Evolutionary conservation across 1,139 yeast genomes (phyloP), one percentile per base, ranked within the genome.

Genomic region (Waltiozyma sp.): DNA sequence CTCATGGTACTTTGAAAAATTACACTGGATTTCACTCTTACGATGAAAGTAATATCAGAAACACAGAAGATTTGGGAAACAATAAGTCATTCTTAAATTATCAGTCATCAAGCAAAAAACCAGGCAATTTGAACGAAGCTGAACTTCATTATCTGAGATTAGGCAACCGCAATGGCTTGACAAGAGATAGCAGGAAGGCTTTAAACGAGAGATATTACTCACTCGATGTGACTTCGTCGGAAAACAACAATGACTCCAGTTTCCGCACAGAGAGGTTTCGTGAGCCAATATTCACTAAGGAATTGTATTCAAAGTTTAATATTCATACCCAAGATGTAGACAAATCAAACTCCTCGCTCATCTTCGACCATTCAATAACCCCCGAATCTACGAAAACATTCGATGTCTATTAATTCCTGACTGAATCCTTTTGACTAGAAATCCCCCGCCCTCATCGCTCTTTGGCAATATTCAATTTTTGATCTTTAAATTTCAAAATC

Each of bases 231-330:
- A 15, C 18, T 4, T 18, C 19, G 11, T 11, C 19, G 3, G 36
- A 33, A 33, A 18, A 4, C 13, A 14, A 14, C 10, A 14, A 26
- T 26, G n/a, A 4, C n/a, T 15, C 36, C 6, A 18, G 24, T 19
- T 18, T 19, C 16, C 4, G 11, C 11, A 35, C 13, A 11, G 31
- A 16, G 2, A 31, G 16, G n/a, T 9, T 7, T 34, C 38, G 40
- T 13, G 31, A 38, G 19, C 39, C 45, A 13, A 43, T 37, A 5
- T 45, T 47, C 28, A 38, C 51, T 8, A 40, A 38, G 2, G 46
- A 45, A 13, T 26, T 52, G 16, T 46, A 48, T 15, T 49, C 54
- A 7, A 52, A 46, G 11, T 48, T 40, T 38, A 49, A 47, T 34
- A 28, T 50, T 16, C 49, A 48, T 16, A 42, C 23, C 5, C 16